Evolutionary conservation across 345 rosid species (phyloP).

Genomic region (Aquilaria sinensis): DNA sequence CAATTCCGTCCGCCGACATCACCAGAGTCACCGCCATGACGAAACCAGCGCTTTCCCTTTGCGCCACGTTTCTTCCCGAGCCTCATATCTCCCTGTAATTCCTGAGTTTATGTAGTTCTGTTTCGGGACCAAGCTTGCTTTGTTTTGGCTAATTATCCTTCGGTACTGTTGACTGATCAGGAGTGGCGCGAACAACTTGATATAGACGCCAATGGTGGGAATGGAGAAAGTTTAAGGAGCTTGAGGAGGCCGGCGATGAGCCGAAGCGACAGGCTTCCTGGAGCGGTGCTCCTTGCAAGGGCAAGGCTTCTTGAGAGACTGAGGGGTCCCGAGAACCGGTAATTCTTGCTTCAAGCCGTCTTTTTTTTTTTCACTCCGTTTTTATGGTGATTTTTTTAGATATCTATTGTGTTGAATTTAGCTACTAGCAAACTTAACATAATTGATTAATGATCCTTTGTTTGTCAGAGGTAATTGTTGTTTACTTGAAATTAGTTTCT

Average conservation of each 20-base stretch:
- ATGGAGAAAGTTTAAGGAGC: slow-evolving; percentile 17
- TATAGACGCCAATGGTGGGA: slow-evolving; percentile 26
- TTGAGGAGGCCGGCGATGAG: slow-evolving; percentile 28
- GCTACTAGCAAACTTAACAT: background rate
- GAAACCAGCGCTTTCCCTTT: too few species aligned
- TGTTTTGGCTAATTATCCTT: too few species aligned
- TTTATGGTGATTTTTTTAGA: too few species aligned
- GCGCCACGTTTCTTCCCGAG: too few species aligned
- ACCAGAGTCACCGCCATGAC: too few species aligned
- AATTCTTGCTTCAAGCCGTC: slow-evolving; percentile 9
- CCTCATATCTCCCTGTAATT: too few species aligned
- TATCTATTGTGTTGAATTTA: too few species aligned
- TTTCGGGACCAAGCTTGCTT: too few species aligned
- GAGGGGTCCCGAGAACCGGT: slow-evolving; percentile 66
- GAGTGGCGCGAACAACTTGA: slow-evolving; percentile 34
- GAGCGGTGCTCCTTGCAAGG: slow-evolving; percentile 81
- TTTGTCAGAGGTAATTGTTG: too few species aligned
- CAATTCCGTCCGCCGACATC: too few species aligned
- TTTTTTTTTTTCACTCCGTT: background rate
- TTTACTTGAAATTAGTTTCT: background rate
- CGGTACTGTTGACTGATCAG: slow-evolving; percentile 18
- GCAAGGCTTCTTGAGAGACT: slow-evolving; percentile 83
- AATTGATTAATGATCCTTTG: background rate
- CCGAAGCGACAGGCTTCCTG: slow-evolving; percentile 70
- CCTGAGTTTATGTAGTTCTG: too few species aligned